phyloP scores from a whole-genome alignment of 2,329 filamentous ascomycete species.

The Eutypella sp. region DNA sequence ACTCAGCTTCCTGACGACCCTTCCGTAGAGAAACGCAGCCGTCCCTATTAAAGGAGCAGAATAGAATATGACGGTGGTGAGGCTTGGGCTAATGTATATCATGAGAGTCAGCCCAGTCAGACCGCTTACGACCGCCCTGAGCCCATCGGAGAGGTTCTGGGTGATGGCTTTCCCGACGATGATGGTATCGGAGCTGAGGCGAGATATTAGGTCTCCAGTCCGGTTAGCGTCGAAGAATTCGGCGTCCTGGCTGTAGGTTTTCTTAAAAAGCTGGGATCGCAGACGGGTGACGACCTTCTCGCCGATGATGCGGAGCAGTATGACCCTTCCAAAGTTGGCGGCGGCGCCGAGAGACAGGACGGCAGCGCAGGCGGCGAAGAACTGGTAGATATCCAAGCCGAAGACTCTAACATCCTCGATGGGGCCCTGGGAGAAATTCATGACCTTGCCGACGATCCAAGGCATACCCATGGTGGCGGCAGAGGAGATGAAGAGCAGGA shows the following conservation, averaged over 20 bases:
- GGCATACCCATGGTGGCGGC: slow-evolving; percentile 93
- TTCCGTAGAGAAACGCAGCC: slow-evolving; percentile 86
- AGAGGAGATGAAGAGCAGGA: slow-evolving; percentile 83
- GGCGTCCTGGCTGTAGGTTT: slow-evolving; percentile 94
- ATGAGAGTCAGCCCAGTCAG: slow-evolving; percentile 86
- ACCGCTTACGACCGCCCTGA: slow-evolving; percentile 85
- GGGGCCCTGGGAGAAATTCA: slow-evolving; percentile 68
- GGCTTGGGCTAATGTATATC: slow-evolving; percentile 89
- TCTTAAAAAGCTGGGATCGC: slow-evolving; percentile 81
- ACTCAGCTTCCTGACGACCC: slow-evolving; percentile 82
- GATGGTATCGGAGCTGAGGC: slow-evolving; percentile 91
- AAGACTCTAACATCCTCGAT: slow-evolving; percentile 68
- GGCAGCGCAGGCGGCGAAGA: slow-evolving; percentile 74
- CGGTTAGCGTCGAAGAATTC: slow-evolving; percentile 99
- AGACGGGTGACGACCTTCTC: slow-evolving; percentile 90
- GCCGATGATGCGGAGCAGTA: slow-evolving; percentile 88
- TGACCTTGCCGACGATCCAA: slow-evolving; percentile 91
- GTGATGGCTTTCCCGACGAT: slow-evolving; percentile 99
- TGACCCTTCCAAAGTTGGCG: slow-evolving; percentile 90
- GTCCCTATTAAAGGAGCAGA: slow-evolving; percentile 90
- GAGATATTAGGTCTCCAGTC: slow-evolving; percentile 91
- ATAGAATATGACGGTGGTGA: slow-evolving; percentile 79
- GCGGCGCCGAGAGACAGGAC: slow-evolving; percentile 79
- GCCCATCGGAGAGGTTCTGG: slow-evolving; percentile 94
- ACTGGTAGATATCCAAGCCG: slow-evolving; percentile 78